Evolutionary conservation across 1,139 yeast species (phyloP).

Genomic region (Saccharomyces hybrid): DNA sequence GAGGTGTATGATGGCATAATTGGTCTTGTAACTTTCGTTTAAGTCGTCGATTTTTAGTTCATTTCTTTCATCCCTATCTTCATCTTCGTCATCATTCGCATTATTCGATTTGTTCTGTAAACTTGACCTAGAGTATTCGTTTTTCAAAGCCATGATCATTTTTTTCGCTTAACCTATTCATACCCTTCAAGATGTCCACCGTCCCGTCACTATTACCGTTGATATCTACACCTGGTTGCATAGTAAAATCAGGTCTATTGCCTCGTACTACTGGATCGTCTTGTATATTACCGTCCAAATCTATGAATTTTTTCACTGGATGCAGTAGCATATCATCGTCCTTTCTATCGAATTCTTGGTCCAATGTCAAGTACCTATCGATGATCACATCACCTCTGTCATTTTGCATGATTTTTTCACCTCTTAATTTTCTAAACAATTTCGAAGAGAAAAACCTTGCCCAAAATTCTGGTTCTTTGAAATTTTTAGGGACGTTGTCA

Average conservation of each 20-base stretch:
- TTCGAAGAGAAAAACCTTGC: conserved; percentile 90
- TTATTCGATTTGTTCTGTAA: conserved; percentile 30
- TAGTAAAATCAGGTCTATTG: conserved; percentile 80
- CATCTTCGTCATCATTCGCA: conserved; percentile 31
- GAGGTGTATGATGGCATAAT: conserved; percentile 53
- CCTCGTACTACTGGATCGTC: conserved; percentile 76
- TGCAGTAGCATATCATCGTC: conserved; percentile 35
- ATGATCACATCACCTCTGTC: conserved; percentile 78
- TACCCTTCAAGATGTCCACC: conserved; percentile 69
- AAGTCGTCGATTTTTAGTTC: conserved; percentile 56
- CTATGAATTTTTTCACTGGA: conserved; percentile 54
- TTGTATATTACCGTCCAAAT: conserved; percentile 70
- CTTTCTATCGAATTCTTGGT: conserved; percentile 40
- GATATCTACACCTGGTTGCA: conserved; percentile 58
- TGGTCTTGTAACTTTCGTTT: conserved; percentile 32
- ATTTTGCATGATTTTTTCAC: conserved; percentile 70
- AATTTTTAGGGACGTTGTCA: conserved; percentile 76
- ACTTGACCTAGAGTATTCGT: conserved; percentile 34
- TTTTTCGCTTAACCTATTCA: conserved; percentile 84
- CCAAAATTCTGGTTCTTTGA: conserved; percentile 92
- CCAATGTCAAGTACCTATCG: conserved; percentile 71
- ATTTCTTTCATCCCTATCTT: conserved; percentile 34
- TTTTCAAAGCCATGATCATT: conserved; percentile 56
- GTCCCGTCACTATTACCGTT: conserved; percentile 38
- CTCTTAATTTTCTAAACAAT: conserved; percentile 76